Percentiles rank a stretch among this genome's conserved stretches.
These are phyloP conservation scores for Phoma sp. DNA, from an alignment of 2,329 filamentous ascomycete species.

Conservation along the genomic window DNA sequence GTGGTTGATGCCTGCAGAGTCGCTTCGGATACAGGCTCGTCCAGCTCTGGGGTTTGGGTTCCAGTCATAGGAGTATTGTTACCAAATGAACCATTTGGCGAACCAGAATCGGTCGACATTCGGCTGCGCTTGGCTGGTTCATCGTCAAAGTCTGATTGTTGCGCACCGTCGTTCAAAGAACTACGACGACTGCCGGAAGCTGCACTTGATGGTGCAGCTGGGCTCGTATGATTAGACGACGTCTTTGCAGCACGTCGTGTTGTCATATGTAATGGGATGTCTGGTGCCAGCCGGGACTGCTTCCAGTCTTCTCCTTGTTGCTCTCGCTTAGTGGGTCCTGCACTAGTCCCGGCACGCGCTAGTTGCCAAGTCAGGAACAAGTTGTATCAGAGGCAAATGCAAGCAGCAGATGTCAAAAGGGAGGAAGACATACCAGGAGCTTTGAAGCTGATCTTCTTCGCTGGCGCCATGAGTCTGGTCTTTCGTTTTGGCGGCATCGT, in stretches of 20 bases:
- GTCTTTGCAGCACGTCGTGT: slow-evolving; percentile 54
- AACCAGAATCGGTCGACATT: slow-evolving; percentile 49
- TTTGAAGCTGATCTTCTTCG: slow-evolving; percentile 16
- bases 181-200: slow-evolving; percentile 50
- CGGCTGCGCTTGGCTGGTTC: slow-evolving; percentile 50
- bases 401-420: slow-evolving; percentile 15
- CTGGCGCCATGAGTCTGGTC: slow-evolving; percentile 23
- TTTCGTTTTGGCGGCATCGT: slow-evolving; percentile 48
- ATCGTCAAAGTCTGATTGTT: slow-evolving; percentile 43
- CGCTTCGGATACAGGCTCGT: slow-evolving; percentile 28
- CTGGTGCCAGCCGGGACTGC: slow-evolving; percentile 53
- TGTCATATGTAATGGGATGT: slow-evolving; percentile 59
- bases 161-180: slow-evolving; percentile 46
- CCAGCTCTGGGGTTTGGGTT: slow-evolving; percentile 34
- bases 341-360: slow-evolving; percentile 13
- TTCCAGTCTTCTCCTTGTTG: slow-evolving; percentile 23
- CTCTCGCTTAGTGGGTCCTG: slow-evolving; percentile 37
- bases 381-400: slow-evolving; percentile 37
- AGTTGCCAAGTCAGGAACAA: slow-evolving; percentile 46
- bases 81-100: slow-evolving; percentile 42
- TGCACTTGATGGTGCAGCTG: slow-evolving; percentile 44
- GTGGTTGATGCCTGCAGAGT: slow-evolving; percentile 29
- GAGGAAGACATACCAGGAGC: slow-evolving; percentile 28
- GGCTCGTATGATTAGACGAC: slow-evolving; percentile 46
- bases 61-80: slow-evolving; percentile 41